Base-by-base conservation (phyloP, 257 asterid genomes). In the Lavandula angustifolia region DNA sequence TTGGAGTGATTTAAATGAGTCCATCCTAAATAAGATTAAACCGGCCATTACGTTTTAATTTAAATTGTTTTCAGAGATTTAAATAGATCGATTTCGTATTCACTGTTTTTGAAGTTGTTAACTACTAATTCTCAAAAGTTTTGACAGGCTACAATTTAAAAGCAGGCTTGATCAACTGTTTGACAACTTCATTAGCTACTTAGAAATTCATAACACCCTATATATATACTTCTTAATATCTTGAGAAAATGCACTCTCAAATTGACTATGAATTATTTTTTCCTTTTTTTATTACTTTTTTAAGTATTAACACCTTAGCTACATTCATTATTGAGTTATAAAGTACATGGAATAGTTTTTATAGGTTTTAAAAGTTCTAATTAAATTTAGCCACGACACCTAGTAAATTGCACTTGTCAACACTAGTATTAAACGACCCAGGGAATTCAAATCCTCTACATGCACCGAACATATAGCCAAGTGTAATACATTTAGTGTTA, bases 161-260 rank as follows among this genome's bases (percentile, higher is more conserved):
- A 34, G 46, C 14, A 6, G 8, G 16, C 13, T 34, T 56, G 13
- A 32, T 31, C 14, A 2, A 12, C 11, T 22, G 43, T 27, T 32
- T 9, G 40, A 38, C 9, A 9, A 33, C 62, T 14, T 56, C 6
- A 58, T 58, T 9, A 40, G 51, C 64, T 59, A 59, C 12, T 14
- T 17, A 58, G 64, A 40, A 59, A 40, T 9, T 40, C 47, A 56
- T 13, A 14, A 41, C 64, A 59, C 64, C 51, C 64, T 59, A 58
- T 11, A 22, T 10, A 42, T 18, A 8, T 17, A 58, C 17, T 38
- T 58, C 10, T 57, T 35, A 55, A n/a, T 56, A 34, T 56, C 62
- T 13, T 34, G 14, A 35, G 6, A 56, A 56, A 34, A 7, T 56
- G 31, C 8, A 14, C 14, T 18, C 12, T 14, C 1, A 35, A 3